A percentile compares a stretch with the other conserved stretches of the same genome.
Evolutionary conservation across 192 early-diverging fungal species (phyloP).

Genomic region (Gryganskiella cystojenkinii): DNA sequence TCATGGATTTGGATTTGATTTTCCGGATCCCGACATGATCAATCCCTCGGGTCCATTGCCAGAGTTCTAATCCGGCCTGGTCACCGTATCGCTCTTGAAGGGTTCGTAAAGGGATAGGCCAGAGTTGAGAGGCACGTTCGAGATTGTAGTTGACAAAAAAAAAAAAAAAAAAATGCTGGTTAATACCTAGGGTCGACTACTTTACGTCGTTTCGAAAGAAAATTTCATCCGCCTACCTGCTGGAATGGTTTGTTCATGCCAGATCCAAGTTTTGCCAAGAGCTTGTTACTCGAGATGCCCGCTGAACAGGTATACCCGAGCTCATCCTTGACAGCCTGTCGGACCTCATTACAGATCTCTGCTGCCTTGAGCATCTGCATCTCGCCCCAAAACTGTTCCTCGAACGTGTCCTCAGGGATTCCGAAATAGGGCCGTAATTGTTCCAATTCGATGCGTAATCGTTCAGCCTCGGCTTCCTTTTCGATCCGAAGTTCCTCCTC

Average conservation of each 20-base stretch:
- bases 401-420: constrained; percentile 39
- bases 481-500: constrained; percentile 21
- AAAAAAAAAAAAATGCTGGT: neutral
- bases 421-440: constrained; percentile 27
- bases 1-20: constrained; percentile 53
- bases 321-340: constrained; percentile 69
- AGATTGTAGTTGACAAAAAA: constrained; percentile 62
- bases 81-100: constrained; percentile 45
- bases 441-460: constrained; percentile 14
- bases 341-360: constrained; percentile 71
- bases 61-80: constrained; percentile 45
- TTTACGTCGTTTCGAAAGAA: too few species aligned
- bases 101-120: constrained; percentile 36
- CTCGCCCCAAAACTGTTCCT: constrained; percentile 75
- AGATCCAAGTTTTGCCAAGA: constrained; percentile 87
- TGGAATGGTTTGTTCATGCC: constrained; percentile 88
- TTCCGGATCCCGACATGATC: constrained; percentile 44
- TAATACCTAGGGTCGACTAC: neutral
- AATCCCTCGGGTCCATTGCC: constrained; percentile 52
- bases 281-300: constrained; percentile 88
- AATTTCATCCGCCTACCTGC: constrained; percentile 67
- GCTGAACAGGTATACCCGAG: constrained; percentile 85
- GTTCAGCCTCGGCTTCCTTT: constrained; percentile 24
- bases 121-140: constrained; percentile 56
- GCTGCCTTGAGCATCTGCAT: constrained; percentile 83